Base-by-base conservation (phyloP, 2,329 filamentous ascomycete species). In the Colletotrichum eremochloae region DNA sequence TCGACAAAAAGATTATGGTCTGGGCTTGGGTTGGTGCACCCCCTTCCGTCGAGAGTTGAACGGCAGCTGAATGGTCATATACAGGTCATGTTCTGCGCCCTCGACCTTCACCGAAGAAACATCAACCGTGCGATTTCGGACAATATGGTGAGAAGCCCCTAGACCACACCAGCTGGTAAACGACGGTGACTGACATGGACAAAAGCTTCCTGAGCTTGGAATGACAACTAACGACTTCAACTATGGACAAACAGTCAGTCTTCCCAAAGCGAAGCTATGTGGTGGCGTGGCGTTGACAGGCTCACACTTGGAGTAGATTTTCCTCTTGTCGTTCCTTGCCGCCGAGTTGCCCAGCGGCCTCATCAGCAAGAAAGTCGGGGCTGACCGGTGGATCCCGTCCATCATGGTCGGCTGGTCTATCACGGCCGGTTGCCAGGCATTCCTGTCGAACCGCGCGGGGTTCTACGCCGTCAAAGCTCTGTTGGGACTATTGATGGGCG, bases 311-410 rank as follows among this genome's bases (percentile, higher is more conserved):
- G 36, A 33, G 29, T 75, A 83, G 76, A 85, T 86, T 60, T 85
- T 85, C 66, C 78, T 82, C 0, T 78, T 84, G 0, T 80, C 80
- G 0, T 88, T 87, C 67, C 79, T 87, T 1, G 80, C 82, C 1
- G 85, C 86, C 5, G 86, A 87, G 56, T 77, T 88, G 0, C 86
- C 86, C 3, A 86, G 84, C 60, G 84, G 85, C 20, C 77, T 88
- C 3, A 79, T 88, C 63, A 86, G 84, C 67, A 88, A 88, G 78
- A 85, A 85, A 64, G 75, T 88, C 9, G 86, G 86, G 12, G 84
- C 86, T 0, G 85, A 87, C 74, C 72, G 77, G 62, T 85, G 83
- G 83, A 84, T 86, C 9, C 84, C 83, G 0, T 80, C 81, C 36
- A 80, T 84, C 58, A 82, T 85, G 63, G 79, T 81, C 33, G 75